These are phyloP conservation scores for Linnemannia zychae DNA, from an alignment of 192 early-diverging fungal genomes.

Conservation along the genomic window DNA sequence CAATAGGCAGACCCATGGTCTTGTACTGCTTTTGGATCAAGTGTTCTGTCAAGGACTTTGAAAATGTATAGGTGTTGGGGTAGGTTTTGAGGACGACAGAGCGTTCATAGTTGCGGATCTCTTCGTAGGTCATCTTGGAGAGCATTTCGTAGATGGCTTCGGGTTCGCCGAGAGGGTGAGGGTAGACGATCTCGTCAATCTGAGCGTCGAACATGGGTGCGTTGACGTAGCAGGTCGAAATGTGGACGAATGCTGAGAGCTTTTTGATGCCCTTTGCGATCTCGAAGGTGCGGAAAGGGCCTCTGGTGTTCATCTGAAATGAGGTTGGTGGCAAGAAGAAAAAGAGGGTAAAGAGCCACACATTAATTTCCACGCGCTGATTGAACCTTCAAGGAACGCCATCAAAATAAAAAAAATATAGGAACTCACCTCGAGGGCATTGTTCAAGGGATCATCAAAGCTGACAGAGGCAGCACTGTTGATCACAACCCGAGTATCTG, in stretches of 20 bases:
- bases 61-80: slow-evolving; percentile 61
- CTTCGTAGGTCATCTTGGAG: slow-evolving; percentile 41
- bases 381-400: not conserved
- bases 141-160: slow-evolving; percentile 40
- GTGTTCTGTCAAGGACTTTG: slow-evolving; percentile 64
- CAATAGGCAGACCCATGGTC: slow-evolving; percentile 39
- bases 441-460: slow-evolving; percentile 60
- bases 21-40: slow-evolving; percentile 57
- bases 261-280: slow-evolving; percentile 37
- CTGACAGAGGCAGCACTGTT: slow-evolving; percentile 65
- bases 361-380: not conserved
- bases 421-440: slow-evolving; percentile 59
- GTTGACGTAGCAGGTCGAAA: slow-evolving; percentile 54
- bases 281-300: slow-evolving; percentile 43
- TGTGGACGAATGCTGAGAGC: slow-evolving; percentile 38
- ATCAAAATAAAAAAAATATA: not conserved
- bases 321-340: not conserved
- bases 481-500: slow-evolving; percentile 58
- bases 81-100: slow-evolving; percentile 55
- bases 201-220: slow-evolving; percentile 26
- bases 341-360: too few species aligned
- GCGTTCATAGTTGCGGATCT: slow-evolving; percentile 45
- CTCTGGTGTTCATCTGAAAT: slow-evolving; percentile 44
- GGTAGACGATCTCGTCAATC: slow-evolving; percentile 43
- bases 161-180: slow-evolving; percentile 32